Evolutionary conservation across 345 rosid species (phyloP), one percentile per base, ranked within the genome.

Genomic region (Salix exigua): DNA sequence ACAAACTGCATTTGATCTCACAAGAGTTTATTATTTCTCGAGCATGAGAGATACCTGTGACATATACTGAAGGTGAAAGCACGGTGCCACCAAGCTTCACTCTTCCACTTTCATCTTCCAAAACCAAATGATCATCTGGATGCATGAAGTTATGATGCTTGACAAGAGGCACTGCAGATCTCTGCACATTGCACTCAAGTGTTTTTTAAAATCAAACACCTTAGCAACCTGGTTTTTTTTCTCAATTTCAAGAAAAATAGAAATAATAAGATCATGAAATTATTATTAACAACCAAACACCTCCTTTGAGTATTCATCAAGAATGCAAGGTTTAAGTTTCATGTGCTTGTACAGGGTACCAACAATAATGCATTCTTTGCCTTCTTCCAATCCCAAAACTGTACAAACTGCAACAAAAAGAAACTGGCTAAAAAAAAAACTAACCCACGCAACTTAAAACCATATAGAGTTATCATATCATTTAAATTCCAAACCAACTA

Each of bases 61-160:
- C 95, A 81, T 87, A 93, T 28, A 79, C 68, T 1, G 93, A 83
- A 66, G 93, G 92, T 63, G 86, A 83, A 79, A 91, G 89, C 58
- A 63, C 51, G 74, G 85, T 69, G n/a, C 98, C 95, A 0, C 91
- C 81, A 66, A 96, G 96, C 82, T 91, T 87, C 73, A 94, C 98
- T 85, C 99, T 88, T 42, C 97, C 98, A 76, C 95, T 92, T 83
- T 96, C 99, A 78, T 94, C 99, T 91, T 96, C 97, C 81, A 96
- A 78, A 73, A 92, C 81, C 83, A 96, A 77, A 82, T 87, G 78
- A 85, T 96, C 99, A 87, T 91, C 94, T 16, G 86, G 85, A 74
- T 92, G 92, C 88, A 92, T 71, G 83, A 93, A 96, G 86, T 93
- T 94, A 73, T 87, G 97, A 78, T 87, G 94, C 84, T 87, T 92